Percentiles rank a stretch among this genome's conserved stretches.
phyloP scores from a whole-genome alignment of 106 monocot species.

The Allium sativum region DNA sequence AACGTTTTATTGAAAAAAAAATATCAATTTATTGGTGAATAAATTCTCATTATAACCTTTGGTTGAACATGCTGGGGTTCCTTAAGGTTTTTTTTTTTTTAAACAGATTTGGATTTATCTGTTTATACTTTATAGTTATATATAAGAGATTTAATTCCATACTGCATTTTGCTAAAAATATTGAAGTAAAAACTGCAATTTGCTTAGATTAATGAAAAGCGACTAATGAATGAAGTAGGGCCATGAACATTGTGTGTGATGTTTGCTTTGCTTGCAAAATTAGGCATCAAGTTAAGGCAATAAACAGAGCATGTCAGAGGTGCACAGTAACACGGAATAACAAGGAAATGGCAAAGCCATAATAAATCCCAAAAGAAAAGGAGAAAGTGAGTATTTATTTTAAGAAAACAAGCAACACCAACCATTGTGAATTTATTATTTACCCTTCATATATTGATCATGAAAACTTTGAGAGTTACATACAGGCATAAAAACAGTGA shows the following conservation, averaged over 20 bases:
- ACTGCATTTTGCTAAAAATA: not conserved
- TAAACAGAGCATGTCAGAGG: constrained; percentile 1
- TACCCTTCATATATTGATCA: too few relatives aligned
- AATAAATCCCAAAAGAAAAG: not conserved
- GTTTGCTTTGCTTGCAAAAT: constrained; percentile 2
- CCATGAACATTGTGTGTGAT: constrained; percentile 2
- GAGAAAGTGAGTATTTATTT: not conserved
- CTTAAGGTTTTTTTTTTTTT: not conserved
- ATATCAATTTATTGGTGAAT: not conserved
- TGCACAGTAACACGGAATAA: not conserved
- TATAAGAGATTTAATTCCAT: not conserved
- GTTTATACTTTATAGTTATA: not conserved
- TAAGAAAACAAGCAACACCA: too few relatives aligned
- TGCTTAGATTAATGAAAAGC: too few relatives aligned
- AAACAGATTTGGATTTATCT: not conserved
- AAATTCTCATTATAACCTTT: too few relatives aligned
- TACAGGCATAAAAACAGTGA: too few relatives aligned
- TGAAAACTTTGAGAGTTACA: too few relatives aligned
- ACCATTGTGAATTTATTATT: too few relatives aligned
- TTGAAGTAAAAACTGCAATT: not conserved
- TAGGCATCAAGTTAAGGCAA: not conserved
- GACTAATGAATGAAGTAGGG: not conserved
- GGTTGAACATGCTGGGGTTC: not conserved
- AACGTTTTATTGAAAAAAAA: too few relatives aligned
- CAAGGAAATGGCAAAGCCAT: not conserved